Percentiles rank a stretch among this genome's conserved stretches.
These are phyloP conservation scores for Microthlaspi erraticum DNA, from an alignment of 345 rosid species.

Conservation along the genomic window DNA sequence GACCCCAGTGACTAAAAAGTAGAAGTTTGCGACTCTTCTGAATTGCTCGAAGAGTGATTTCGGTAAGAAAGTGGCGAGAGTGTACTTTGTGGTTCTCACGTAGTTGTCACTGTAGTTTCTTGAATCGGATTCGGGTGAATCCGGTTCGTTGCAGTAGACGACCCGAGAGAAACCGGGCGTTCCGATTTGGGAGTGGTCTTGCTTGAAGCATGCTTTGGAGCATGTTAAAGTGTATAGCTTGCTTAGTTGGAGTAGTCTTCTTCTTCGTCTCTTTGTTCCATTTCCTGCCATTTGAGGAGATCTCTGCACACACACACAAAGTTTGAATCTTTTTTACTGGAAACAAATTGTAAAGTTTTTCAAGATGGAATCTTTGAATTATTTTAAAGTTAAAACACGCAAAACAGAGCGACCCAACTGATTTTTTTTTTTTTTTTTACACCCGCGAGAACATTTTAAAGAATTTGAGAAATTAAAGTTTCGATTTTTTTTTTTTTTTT, in stretches of 20 bases:
- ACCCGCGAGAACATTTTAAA: conserved; percentile 41
- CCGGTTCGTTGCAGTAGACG: conserved; percentile 81
- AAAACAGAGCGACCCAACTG: conserved; percentile 10
- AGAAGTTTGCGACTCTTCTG: conserved; percentile 93
- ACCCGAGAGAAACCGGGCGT: conserved; percentile 86
- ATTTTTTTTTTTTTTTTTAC: neutral
- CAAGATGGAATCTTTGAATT: too few species aligned
- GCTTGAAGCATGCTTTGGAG: conserved; percentile 58
- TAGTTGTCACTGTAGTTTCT: conserved; percentile 60
- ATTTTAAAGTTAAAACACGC: too few species aligned
- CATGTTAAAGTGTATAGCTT: conserved; percentile 70
- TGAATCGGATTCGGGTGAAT: conserved; percentile 59
- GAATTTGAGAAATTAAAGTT: conserved; percentile 18
- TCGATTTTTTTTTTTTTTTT: neutral
- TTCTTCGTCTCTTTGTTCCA: conserved; percentile 46
- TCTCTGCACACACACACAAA: conserved; percentile 29
- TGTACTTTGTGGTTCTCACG: conserved; percentile 82
- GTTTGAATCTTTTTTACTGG: conserved; percentile 32
- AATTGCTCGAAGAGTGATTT: conserved; percentile 97
- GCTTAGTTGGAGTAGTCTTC: conserved; percentile 61
- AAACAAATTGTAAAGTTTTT: conserved; percentile 14
- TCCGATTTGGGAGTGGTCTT: conserved; percentile 81
- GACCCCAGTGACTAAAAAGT: conserved; percentile 71
- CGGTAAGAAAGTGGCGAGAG: conserved; percentile 75
- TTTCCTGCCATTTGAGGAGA: conserved; percentile 56